Percentiles rank a stretch among this genome's conserved stretches.
phyloP scores from a whole-genome alignment of 257 asterid genomes.

The Oldenlandia corymbosa region DNA sequence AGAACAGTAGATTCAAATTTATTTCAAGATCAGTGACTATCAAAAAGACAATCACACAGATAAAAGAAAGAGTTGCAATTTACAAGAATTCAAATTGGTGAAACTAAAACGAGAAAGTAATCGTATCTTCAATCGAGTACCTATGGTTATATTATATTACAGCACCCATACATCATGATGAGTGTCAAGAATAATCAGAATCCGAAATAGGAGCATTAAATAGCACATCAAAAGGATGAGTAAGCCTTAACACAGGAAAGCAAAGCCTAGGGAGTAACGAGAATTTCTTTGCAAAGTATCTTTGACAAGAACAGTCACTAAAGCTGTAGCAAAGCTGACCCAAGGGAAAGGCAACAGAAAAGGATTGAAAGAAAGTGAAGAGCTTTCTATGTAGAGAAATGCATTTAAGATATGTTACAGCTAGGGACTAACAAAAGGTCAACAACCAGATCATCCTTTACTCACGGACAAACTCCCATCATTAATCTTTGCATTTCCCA shows the following conservation, averaged over 20 bases:
- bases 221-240: not conserved
- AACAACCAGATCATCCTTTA: not conserved
- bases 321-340: not conserved
- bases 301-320: not conserved
- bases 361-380: not conserved
- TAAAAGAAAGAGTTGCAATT: not conserved
- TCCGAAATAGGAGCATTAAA: not conserved
- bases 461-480: not conserved
- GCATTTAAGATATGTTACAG: not conserved
- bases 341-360: not conserved
- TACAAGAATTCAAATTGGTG: not conserved
- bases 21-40: not conserved
- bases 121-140: not conserved
- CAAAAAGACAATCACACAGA: not conserved
- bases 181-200: not conserved
- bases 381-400: not conserved
- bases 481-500: not conserved
- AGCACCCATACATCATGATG: not conserved
- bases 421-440: not conserved
- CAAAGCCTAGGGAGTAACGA: slow-evolving; percentile 1
- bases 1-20: not conserved
- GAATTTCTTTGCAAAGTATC: not conserved
- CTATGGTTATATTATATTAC: not conserved
- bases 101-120: not conserved
- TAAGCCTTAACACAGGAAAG: not conserved